Evolutionary conservation across 2,329 filamentous ascomycete genomes (phyloP).

Genomic region (Exophiala alcalophila): DNA sequence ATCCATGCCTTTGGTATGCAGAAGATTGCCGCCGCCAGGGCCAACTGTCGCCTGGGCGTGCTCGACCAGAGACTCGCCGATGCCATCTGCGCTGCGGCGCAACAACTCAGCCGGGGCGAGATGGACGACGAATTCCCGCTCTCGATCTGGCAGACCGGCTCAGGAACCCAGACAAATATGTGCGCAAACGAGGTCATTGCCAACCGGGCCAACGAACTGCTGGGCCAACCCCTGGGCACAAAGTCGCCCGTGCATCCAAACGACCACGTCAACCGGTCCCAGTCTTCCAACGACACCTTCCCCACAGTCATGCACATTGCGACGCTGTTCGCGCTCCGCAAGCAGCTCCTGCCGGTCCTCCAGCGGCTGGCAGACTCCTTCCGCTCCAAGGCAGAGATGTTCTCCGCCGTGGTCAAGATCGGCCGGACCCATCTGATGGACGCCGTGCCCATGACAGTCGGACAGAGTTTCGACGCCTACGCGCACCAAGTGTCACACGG

Average conservation of each 20-base stretch:
- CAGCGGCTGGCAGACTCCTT: constrained; percentile 77
- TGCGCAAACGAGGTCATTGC: constrained; percentile 99
- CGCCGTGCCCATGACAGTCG: constrained; percentile 89
- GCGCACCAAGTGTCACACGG: constrained; percentile 90
- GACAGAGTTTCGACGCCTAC: constrained; percentile 97
- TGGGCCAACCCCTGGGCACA: constrained; percentile 87
- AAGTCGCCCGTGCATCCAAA: constrained; percentile 99
- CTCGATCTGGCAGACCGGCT: constrained; percentile 98
- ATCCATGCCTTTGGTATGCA: constrained; percentile 96
- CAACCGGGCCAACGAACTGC: constrained; percentile 96
- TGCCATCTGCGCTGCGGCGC: constrained; percentile 90
- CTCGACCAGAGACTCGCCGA: constrained; percentile 80
- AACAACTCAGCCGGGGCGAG: constrained; percentile 89
- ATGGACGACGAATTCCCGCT: constrained; percentile 96
- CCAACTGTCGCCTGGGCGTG: no score
- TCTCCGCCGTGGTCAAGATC: constrained; percentile 97
- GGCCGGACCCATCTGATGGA: constrained; percentile 96
- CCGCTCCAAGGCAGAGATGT: constrained; percentile 82
- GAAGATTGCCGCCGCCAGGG: no score
- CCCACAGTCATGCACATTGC: constrained; percentile 99
- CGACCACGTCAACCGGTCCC: constrained; percentile 99
- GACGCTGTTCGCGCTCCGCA: constrained; percentile 87
- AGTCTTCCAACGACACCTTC: constrained; percentile 98
- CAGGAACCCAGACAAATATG: constrained; percentile 99
- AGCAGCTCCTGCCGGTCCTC: constrained; percentile 77